These are phyloP conservation scores for Sclerotinia glacialis DNA, from an alignment of 2,329 filamentous ascomycete species.

Conservation along the genomic window DNA sequence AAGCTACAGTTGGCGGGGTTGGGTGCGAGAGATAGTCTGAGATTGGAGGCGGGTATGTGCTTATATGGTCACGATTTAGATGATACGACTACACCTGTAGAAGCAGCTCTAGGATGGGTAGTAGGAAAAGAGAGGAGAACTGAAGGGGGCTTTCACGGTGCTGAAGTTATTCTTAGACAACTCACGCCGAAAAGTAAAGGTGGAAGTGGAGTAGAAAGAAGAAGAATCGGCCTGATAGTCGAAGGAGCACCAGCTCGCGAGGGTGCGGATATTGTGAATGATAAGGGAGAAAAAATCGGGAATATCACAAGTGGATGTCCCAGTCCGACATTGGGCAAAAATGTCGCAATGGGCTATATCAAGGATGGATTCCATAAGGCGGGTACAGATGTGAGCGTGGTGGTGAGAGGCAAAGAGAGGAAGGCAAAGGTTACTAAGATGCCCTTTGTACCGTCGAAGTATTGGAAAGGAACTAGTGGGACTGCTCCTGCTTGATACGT, in stretches of 20 bases:
- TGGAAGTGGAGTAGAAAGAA: slow-evolving; percentile 64
- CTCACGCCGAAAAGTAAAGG: slow-evolving; percentile 71
- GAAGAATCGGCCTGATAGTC: slow-evolving; percentile 77
- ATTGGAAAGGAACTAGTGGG: slow-evolving; percentile 43
- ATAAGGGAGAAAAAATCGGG: slow-evolving; percentile 67
- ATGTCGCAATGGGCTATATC: slow-evolving; percentile 90
- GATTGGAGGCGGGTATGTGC: slow-evolving; percentile 97
- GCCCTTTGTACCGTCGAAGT: slow-evolving; percentile 68
- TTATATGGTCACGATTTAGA: slow-evolving; percentile 98
- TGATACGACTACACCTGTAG: slow-evolving; percentile 69
- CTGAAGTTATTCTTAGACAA: slow-evolving; percentile 72
- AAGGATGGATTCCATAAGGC: slow-evolving; percentile 65
- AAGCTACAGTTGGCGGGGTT: slow-evolving; percentile 78
- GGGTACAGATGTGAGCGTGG: slow-evolving; percentile 63
- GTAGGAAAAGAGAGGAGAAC: slow-evolving; percentile 73
- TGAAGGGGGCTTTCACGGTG: slow-evolving; percentile 77
- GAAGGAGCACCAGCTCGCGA: slow-evolving; percentile 87
- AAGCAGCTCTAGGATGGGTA: slow-evolving; percentile 72
- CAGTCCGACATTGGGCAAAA: slow-evolving; percentile 79
- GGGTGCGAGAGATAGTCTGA: slow-evolving; percentile 85
- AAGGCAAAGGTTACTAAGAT: slow-evolving; percentile 66
- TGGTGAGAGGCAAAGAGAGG: slow-evolving; percentile 64
- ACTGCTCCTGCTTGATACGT: slow-evolving; percentile 12
- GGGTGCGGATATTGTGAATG: slow-evolving; percentile 71
- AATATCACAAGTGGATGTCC: slow-evolving; percentile 86